These are phyloP conservation scores for Persicaria maculosa DNA, from an alignment of 148 eudicot species.

Conservation along the genomic window DNA sequence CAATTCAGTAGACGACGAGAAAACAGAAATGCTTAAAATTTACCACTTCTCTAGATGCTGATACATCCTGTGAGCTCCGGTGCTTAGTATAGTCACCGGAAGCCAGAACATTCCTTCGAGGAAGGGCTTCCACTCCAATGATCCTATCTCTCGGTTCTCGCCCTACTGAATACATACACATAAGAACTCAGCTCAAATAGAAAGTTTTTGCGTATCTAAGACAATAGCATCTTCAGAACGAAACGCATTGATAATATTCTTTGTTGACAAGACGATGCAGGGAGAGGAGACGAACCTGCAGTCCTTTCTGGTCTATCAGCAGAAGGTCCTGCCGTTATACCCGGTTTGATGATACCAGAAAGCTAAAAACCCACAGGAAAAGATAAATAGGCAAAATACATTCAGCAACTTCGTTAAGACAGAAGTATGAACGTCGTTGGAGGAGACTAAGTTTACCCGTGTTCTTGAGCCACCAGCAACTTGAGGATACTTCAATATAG, in stretches of 20 bases:
- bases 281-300: conserved; percentile 46
- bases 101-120: conserved; percentile 50
- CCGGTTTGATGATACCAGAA: conserved; percentile 43
- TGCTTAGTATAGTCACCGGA: conserved; percentile 51
- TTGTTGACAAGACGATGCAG: background rate
- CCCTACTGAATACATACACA: conserved; percentile 29
- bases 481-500: conserved; percentile 83
- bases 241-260: too few species aligned
- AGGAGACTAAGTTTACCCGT: conserved; percentile 21
- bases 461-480: conserved; percentile 67
- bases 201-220: background rate
- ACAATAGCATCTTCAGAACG: too few species aligned
- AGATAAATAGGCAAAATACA: background rate
- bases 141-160: conserved; percentile 69
- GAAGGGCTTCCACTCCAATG: conserved; percentile 68
- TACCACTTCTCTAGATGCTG: conserved; percentile 76
- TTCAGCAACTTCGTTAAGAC: background rate
- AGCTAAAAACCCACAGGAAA: conserved; percentile 26
- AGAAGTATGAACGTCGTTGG: background rate
- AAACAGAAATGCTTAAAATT: background rate
- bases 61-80: conserved; percentile 45
- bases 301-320: conserved; percentile 68
- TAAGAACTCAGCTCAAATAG: background rate
- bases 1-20: background rate
- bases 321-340: conserved; percentile 57